Conservation (phyloP, 140 eudicot genomes). For the Ambrosia hybrid region DNA sequence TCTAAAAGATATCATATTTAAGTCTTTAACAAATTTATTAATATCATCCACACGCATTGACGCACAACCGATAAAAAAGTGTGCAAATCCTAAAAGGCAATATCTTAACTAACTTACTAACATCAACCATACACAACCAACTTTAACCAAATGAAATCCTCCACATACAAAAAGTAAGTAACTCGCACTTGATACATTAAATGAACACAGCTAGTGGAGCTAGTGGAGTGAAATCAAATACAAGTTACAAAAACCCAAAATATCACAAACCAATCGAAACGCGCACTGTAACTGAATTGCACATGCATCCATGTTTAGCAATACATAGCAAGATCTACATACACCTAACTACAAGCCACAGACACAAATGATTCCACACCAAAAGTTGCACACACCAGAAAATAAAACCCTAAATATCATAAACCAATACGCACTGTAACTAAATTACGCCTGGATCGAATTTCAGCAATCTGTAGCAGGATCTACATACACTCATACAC, state of each 20-base stretch:
- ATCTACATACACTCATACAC: slow-evolving; percentile 27
- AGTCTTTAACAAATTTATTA: not conserved
- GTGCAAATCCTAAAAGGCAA: not conserved
- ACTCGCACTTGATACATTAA: not conserved
- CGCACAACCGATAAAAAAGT: slow-evolving; percentile 2
- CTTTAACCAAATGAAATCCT: slow-evolving; percentile 16
- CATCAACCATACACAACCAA: slow-evolving; percentile 5
- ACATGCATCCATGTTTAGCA: slow-evolving; percentile 8
- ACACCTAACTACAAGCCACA: slow-evolving; percentile 1
- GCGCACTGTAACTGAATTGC: slow-evolving; percentile 11
- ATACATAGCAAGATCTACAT: slow-evolving; percentile 16
- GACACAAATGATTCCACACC: no score
- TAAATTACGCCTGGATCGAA: slow-evolving; percentile 11
- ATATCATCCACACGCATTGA: slow-evolving; percentile 6
- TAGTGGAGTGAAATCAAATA: not conserved
- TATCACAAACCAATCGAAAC: not conserved
- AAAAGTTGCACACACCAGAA: not conserved
- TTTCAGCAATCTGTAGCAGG: slow-evolving; percentile 10
- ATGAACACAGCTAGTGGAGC: not conserved
- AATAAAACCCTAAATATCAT: slow-evolving; percentile 14
- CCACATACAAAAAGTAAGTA: not conserved
- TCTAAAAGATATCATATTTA: not conserved
- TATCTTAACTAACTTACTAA: not conserved
- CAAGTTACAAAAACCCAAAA: slow-evolving; percentile 17
- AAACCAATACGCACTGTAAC: not conserved